phyloP scores from a whole-genome alignment of 1,139 yeast species.

The Sugiyamaella neomexicana region DNA sequence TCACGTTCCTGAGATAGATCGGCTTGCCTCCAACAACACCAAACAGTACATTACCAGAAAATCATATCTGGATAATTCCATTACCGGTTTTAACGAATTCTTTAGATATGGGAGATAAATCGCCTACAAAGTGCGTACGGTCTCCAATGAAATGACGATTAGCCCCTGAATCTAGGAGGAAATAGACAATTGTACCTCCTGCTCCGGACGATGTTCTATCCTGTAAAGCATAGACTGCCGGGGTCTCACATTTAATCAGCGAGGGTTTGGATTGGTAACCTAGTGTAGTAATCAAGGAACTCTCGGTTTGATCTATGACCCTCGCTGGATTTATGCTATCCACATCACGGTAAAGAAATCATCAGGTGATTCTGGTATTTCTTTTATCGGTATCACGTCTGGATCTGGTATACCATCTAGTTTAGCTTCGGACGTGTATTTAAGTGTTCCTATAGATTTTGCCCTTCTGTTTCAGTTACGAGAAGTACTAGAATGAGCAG shows the following conservation, averaged over 20 bases:
- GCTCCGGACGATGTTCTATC: neutral
- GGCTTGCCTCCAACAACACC: neutral
- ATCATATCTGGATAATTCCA: neutral
- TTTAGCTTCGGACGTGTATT: neutral
- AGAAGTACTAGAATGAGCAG: neutral
- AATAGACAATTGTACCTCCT: neutral
- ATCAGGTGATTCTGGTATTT: neutral
- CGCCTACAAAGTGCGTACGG: no score
- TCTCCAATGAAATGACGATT: neutral
- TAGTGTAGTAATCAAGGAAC: neutral
- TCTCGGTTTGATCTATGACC: neutral
- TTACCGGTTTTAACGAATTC: neutral
- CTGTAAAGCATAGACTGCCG: neutral
- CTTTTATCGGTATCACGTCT: no score
- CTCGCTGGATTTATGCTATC: neutral
- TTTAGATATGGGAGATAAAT: neutral
- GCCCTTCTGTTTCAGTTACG: neutral
- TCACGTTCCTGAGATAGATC: no score
- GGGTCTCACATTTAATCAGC: neutral
- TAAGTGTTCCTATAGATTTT: neutral
- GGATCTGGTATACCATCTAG: neutral
- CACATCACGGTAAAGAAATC: neutral
- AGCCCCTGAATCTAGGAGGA: neutral
- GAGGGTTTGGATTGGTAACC: neutral
- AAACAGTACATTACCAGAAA: neutral